Evolutionary conservation across 2,329 filamentous ascomycete genomes (phyloP).

Genomic region (Karstenula rhodostoma): DNA sequence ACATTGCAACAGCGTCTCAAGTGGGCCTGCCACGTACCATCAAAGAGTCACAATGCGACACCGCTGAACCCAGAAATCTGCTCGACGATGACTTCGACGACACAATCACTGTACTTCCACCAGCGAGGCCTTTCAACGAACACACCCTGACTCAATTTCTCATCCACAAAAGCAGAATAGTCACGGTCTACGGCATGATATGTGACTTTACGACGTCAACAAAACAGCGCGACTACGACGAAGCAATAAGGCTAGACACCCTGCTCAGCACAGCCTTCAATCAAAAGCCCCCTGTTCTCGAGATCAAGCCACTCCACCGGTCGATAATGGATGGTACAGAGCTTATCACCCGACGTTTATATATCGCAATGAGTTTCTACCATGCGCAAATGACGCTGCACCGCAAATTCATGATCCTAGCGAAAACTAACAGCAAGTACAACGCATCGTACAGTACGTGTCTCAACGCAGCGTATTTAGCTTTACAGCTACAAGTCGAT

Average conservation of each 20-base stretch:
- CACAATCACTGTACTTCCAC: neutral
- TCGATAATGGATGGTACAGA: constrained; percentile 3
- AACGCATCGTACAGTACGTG: neutral
- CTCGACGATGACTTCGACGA: constrained; percentile 6
- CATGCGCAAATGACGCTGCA: constrained; percentile 5
- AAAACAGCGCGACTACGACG: constrained; percentile 4
- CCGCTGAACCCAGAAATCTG: neutral
- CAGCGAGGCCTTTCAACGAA: constrained; percentile 1
- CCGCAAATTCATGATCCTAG: constrained; percentile 7
- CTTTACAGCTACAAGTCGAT: neutral
- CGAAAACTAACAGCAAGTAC: neutral
- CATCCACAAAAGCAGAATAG: neutral
- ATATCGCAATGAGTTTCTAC: constrained; percentile 7
- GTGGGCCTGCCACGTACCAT: neutral
- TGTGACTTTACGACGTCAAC: constrained; percentile 3
- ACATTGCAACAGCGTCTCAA: constrained; percentile 1
- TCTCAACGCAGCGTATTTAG: neutral
- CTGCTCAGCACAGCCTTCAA: neutral
- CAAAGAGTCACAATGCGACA: constrained; percentile 6
- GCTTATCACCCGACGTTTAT: neutral
- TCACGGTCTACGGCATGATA: constrained; percentile 7
- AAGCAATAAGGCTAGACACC: neutral
- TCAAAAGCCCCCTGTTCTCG: constrained; percentile 1
- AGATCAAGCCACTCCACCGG: neutral
- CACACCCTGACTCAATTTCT: constrained; percentile 5